Evolutionary conservation across 1,284 basidiomycete genomes (phyloP), one percentile per base, ranked within the genome.

Genomic region (Boletus semigastroideus): DNA sequence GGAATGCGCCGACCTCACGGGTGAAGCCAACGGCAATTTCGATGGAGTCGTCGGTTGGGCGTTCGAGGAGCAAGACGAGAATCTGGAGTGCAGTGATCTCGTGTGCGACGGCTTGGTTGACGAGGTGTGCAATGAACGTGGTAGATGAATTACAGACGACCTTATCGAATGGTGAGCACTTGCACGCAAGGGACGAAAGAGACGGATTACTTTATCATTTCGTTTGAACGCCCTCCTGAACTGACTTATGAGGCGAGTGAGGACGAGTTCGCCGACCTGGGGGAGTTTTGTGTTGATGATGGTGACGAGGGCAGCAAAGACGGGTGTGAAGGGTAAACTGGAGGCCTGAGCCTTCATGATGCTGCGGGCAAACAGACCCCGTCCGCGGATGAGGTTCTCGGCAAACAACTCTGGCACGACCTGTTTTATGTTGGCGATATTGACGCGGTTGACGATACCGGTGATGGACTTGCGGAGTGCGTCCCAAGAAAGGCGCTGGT

Each of bases 401-500:
- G 83, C 74, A 66, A 98, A 96, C 27, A 98, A 72, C 68, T 99
- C 96, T 1, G 96, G 97, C 0, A 98, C 86, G 62, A 99, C 87
- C 61, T 90, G 84, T 74, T 99, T 99, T 82, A 98, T 99, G 71
- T 99, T 99, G 59, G 87, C 82, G 20, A 93, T 80, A 68, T 96
- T 96, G 73, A 95, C 90, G 78, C 98, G 92, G 80, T 99, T 99
- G 78, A 99, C 96, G 62, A 99, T 88, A 91, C 97, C 97, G 25
- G 97, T 99, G 66, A 99, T 92, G 52, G 90, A 93, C 75, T 99
- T 99, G 67, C 95, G 87, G 55, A 99, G 77, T 2, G 97, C 96
- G 67, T 99, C 97, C 97, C 96, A 99, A 25, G 92, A 92, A 60
- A 99, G 76, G 17, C 96, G 82, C 73, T 99, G 97, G 70, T 91